These are phyloP conservation scores for Diaporthe velutina DNA, from an alignment of 2,329 filamentous ascomycete species.

Conservation along the genomic window DNA sequence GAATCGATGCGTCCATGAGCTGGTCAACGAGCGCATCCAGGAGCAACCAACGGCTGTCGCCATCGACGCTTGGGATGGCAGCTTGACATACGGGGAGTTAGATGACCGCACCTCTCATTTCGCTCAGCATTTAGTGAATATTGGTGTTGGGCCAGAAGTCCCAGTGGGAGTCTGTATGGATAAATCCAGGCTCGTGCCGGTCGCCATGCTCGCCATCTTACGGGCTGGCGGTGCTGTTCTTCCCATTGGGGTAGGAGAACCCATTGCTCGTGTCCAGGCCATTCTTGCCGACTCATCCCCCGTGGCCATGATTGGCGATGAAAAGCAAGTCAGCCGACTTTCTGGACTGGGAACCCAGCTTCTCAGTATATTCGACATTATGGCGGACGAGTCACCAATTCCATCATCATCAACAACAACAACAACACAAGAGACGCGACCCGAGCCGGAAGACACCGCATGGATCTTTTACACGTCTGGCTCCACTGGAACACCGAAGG, in stretches of 20 bases:
- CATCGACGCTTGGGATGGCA: slow-evolving; percentile 39
- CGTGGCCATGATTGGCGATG: neutral
- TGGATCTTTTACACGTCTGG: slow-evolving; percentile 79
- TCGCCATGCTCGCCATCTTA: slow-evolving; percentile 41
- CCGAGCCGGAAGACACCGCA: slow-evolving; percentile 21
- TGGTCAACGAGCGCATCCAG: neutral
- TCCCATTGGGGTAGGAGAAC: slow-evolving; percentile 37
- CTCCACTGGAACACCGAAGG: slow-evolving; percentile 80
- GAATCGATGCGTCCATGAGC: neutral
- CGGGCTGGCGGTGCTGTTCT: slow-evolving; percentile 44
- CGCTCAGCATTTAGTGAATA: slow-evolving; percentile 25
- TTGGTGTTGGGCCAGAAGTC: slow-evolving; percentile 31
- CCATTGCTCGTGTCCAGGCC: neutral
- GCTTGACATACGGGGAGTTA: slow-evolving; percentile 32
- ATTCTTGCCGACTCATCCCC: neutral
- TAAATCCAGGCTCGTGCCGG: slow-evolving; percentile 37
- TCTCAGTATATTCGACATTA: neutral
- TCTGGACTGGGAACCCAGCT: neutral
- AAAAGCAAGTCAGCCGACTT: neutral
- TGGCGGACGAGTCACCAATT: neutral
- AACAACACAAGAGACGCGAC: slow-evolving; percentile 28
- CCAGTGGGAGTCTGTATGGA: slow-evolving; percentile 40
- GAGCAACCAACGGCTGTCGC: slow-evolving; percentile 1
- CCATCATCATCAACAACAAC: neutral
- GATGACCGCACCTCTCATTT: slow-evolving; percentile 22